Conservation (phyloP, 805 yeast genomes). For the Candida methanosorbosa region DNA sequence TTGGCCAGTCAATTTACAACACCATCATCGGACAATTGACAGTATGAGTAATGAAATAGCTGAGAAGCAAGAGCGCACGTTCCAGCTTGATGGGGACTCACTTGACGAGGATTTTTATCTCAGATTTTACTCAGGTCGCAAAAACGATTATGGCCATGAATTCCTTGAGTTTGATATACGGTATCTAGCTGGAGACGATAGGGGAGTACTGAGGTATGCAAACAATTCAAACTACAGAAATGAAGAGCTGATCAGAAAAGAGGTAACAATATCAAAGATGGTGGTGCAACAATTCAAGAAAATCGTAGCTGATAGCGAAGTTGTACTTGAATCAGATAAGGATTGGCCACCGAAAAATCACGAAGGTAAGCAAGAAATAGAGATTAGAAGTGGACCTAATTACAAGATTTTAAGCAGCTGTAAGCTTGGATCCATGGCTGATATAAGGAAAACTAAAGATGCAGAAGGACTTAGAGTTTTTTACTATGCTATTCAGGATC, state of each 20-base stretch:
- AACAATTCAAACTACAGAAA: slow-evolving; percentile 37
- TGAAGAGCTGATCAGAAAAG: slow-evolving; percentile 31
- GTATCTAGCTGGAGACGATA: slow-evolving; percentile 4
- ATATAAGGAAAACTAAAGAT: slow-evolving; percentile 30
- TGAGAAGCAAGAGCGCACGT: too few relatives aligned
- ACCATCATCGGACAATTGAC: too few relatives aligned
- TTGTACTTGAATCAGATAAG: slow-evolving; percentile 28
- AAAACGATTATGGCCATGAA: slow-evolving; percentile 35
- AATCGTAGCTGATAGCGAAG: slow-evolving; percentile 29
- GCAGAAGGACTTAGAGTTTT: slow-evolving; percentile 36
- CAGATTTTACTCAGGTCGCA: slow-evolving; percentile 35
- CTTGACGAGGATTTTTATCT: slow-evolving; percentile 20
- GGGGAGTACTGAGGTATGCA: slow-evolving; percentile 25
- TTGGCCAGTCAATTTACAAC: too few relatives aligned
- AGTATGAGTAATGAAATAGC: too few relatives aligned
- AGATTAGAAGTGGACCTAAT: slow-evolving; percentile 26
- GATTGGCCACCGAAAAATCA: slow-evolving; percentile 31
- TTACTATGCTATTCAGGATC: slow-evolving; percentile 33
- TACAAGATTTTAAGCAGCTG: slow-evolving; percentile 27
- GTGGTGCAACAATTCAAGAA: slow-evolving; percentile 26
- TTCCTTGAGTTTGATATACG: slow-evolving; percentile 24
- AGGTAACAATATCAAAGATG: slow-evolving; percentile 24
- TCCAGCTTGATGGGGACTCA: too few relatives aligned
- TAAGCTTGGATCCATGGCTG: slow-evolving; percentile 30
- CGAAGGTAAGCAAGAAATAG: slow-evolving; percentile 34